Conservation (phyloP, 352 stramenopile species). For the Blastocystis sp. region DNA sequence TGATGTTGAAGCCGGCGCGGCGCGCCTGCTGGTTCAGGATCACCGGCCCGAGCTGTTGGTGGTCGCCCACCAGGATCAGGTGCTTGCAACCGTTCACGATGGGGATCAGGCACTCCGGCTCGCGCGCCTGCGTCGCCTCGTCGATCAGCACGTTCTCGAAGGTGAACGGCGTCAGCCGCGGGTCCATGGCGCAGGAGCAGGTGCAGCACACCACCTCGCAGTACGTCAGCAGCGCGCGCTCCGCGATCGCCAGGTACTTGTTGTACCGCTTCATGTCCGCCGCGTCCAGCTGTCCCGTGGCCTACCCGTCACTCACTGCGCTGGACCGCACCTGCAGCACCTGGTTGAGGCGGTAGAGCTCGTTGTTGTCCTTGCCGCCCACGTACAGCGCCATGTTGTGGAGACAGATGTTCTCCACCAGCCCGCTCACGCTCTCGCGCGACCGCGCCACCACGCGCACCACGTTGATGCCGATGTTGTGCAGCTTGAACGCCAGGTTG, state of each 20-base stretch:
- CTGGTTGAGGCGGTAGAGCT: conserved; percentile 35
- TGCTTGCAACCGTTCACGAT: conserved; percentile 97
- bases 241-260: conserved; percentile 81
- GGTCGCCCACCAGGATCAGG: conserved; percentile 97
- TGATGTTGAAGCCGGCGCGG: conserved; percentile 92
- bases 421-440: conserved; percentile 83
- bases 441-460: conserved; percentile 96
- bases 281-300: conserved; percentile 66
- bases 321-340: background rate
- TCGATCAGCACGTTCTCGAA: conserved; percentile 99
- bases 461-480: conserved; percentile 91
- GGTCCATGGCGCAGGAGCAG: conserved; percentile 93
- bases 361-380: background rate
- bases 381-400: conserved; percentile 88
- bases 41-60: conserved; percentile 93
- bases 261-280: conserved; percentile 56
- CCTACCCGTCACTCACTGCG: background rate
- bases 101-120: conserved; percentile 96
- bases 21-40: conserved; percentile 98
- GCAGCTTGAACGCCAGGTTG: conserved; percentile 95
- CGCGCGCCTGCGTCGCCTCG: conserved; percentile 97
- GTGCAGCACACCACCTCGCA: conserved; percentile 99
- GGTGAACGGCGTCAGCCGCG: conserved; percentile 91
- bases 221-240: conserved; percentile 92
- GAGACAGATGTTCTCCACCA: conserved; percentile 93